A percentile compares a stretch with the other conserved stretches of the same genome.
These are phyloP conservation scores for Penicillium cinerascens DNA, from an alignment of 495 filamentous ascomycete species.

Conservation along the genomic window DNA sequence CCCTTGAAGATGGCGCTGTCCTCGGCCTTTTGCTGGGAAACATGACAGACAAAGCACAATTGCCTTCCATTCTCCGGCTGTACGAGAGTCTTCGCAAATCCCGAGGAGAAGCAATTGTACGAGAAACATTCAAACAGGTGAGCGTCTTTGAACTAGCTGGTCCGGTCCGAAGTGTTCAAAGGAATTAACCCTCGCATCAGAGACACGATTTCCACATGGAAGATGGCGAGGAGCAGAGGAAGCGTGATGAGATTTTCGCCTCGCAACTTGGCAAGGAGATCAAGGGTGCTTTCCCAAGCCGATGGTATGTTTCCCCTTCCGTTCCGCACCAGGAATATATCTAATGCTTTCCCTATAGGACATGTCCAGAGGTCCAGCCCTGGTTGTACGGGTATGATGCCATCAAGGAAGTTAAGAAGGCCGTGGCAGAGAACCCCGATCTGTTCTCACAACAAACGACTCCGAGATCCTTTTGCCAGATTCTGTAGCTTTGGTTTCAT, in stretches of 20 bases:
- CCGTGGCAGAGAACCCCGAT: conserved; percentile 34
- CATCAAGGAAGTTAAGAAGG: conserved; percentile 52
- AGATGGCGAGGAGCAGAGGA: conserved; percentile 53
- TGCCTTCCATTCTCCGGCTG: conserved; percentile 46
- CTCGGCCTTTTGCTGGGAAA: conserved; percentile 43
- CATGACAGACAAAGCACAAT: conserved; percentile 35
- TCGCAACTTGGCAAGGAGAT: conserved; percentile 39
- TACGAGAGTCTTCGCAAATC: conserved; percentile 62
- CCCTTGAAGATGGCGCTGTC: conserved; percentile 52
- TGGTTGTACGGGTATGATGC: conserved; percentile 64
- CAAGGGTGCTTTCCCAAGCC: conserved; percentile 52
- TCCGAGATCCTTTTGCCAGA: conserved; percentile 2
- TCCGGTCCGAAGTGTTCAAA: background rate
- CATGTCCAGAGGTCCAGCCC: conserved; percentile 55
- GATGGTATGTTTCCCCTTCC: conserved; percentile 37
- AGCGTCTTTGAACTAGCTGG: background rate
- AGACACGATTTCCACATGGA: conserved; percentile 57
- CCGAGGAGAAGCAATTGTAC: conserved; percentile 54
- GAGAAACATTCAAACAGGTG: conserved; percentile 47
- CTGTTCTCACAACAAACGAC: conserved; percentile 16
- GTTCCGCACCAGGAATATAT: background rate
- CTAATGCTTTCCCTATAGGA: conserved; percentile 27
- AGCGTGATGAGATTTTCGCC: conserved; percentile 48
- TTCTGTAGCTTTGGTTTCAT: background rate
- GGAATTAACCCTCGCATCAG: conserved; percentile 18